Base-by-base conservation (phyloP, 2,329 filamentous ascomycete genomes). In the Colletotrichum sp. region DNA sequence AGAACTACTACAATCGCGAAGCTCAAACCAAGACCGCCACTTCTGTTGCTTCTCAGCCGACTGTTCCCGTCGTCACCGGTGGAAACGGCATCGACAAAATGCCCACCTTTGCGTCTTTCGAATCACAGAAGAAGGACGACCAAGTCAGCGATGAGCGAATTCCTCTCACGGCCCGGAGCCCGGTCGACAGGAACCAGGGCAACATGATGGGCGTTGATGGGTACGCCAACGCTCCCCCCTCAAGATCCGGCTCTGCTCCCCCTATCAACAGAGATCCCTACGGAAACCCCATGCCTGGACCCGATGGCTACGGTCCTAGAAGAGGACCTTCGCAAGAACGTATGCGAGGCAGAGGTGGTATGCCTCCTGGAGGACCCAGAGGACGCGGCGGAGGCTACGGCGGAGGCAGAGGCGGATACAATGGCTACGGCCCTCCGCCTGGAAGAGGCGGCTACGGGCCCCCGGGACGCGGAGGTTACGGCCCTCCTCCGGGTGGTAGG, bases 1-100 rank as follows among this genome's bases (percentile, higher is more conserved):
- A 97, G 81, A 97, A 96, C 82, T 98, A 94, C 83, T 98, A 98
- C 85, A 94, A 93, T 81, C 90, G 93, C 75, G 92, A 94, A 84
- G 89, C 87, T 49, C 89, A 91, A 77, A 86, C 87, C 66, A 89
- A 92, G 77, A 82, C 88, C 44, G 80, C 85, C 52, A 83, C 85
- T 9, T 82, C 83, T 5, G 83, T 86, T 3, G 82, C 86, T 36
- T 86, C 89, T 77, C 90, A 94, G 77, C 90, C 92, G 9, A 92
- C 91, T 24, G 85, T 92, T 69, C 90, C 92, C 10, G 85, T 90
- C 62, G 84, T 92, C 26, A 90, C 90, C 81, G 90, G 90, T 60
- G 88, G 88, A 55, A 89, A 91, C 39, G 89, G 85, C 7, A 86
- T 89, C 13, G 88, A 90, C 77, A 88, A 87, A 63, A 79, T 91